These are phyloP conservation scores for Mucor racemosus DNA, from an alignment of 371 early-diverging fungal genomes.

Conservation along the genomic window DNA sequence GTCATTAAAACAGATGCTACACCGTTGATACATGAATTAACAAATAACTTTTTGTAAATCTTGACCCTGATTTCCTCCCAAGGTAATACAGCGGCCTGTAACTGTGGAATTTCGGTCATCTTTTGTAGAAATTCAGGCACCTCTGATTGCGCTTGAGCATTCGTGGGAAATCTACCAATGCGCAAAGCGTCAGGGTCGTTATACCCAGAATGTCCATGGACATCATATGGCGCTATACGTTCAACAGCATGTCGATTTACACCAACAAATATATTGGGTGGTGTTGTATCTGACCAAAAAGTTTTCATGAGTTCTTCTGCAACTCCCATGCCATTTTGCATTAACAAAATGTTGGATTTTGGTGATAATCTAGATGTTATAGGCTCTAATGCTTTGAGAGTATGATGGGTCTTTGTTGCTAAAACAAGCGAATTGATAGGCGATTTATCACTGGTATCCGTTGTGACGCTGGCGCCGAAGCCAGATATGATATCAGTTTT, in stretches of 20 bases:
- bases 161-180: constrained; percentile 32
- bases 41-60: constrained; percentile 60
- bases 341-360: constrained; percentile 49
- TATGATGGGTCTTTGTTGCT: constrained; percentile 55
- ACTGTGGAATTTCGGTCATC: constrained; percentile 30
- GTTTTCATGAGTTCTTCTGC: constrained; percentile 51
- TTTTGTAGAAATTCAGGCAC: constrained; percentile 22
- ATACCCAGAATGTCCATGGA: constrained; percentile 55
- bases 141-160: constrained; percentile 11
- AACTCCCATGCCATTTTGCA: constrained; percentile 74
- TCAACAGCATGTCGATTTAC: constrained; percentile 62
- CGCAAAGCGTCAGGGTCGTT: constrained; percentile 42
- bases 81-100: constrained; percentile 29
- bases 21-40: constrained; percentile 64
- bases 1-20: constrained; percentile 53
- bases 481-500: constrained; percentile 12
- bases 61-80: constrained; percentile 49
- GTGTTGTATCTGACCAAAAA: constrained; percentile 28
- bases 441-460: not conserved
- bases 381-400: constrained; percentile 43
- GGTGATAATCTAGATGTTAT: constrained; percentile 42
- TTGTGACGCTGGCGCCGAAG: constrained; percentile 13
- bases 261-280: constrained; percentile 53
- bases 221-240: constrained; percentile 42
- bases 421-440: constrained; percentile 37